Conservation (phyloP, 352 stramenopile species). For the Pythium brachiatum region DNA sequence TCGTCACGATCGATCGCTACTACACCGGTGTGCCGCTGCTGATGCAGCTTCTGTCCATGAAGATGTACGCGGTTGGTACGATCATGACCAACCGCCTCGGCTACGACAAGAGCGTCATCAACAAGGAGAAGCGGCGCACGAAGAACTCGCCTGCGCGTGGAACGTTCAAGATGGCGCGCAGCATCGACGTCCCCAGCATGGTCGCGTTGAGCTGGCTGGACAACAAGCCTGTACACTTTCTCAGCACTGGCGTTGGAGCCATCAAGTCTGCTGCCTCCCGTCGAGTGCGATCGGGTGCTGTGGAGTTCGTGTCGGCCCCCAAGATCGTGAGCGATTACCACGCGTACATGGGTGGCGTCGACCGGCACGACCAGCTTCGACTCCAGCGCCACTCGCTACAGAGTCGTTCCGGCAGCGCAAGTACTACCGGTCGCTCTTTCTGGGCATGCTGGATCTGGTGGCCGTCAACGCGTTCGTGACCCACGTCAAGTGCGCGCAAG, state of each 20-base stretch:
- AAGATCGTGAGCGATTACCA: conserved; percentile 12
- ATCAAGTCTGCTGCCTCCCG: not conserved
- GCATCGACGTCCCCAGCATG: conserved; percentile 14
- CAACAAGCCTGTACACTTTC: conserved; percentile 33
- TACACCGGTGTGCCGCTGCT: conserved; percentile 22
- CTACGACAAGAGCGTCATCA: conserved; percentile 6
- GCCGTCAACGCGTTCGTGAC: conserved; percentile 3
- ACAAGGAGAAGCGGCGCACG: conserved; percentile 8
- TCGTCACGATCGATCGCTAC: conserved; percentile 25
- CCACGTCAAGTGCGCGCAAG: not conserved
- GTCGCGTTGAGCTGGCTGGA: conserved; percentile 26
- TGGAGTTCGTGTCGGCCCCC: too few relatives aligned
- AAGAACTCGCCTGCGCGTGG: conserved; percentile 18
- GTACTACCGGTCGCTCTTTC: conserved; percentile 14
- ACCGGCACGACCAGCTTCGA: conserved; percentile 10
- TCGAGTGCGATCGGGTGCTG: too few relatives aligned
- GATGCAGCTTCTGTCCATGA: conserved; percentile 27
- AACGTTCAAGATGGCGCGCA: conserved; percentile 16
- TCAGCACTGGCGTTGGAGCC: conserved; percentile 21
- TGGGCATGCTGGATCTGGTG: conserved; percentile 6
- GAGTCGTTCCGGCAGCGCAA: conserved; percentile 4
- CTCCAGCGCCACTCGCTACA: conserved; percentile 18
- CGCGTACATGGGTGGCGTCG: conserved; percentile 15
- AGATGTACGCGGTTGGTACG: conserved; percentile 28
- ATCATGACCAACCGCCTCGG: conserved; percentile 23